Evolutionary conservation across 176 grass and related monocot species (phyloP).

Genomic region (Raddia distichophylla): DNA sequence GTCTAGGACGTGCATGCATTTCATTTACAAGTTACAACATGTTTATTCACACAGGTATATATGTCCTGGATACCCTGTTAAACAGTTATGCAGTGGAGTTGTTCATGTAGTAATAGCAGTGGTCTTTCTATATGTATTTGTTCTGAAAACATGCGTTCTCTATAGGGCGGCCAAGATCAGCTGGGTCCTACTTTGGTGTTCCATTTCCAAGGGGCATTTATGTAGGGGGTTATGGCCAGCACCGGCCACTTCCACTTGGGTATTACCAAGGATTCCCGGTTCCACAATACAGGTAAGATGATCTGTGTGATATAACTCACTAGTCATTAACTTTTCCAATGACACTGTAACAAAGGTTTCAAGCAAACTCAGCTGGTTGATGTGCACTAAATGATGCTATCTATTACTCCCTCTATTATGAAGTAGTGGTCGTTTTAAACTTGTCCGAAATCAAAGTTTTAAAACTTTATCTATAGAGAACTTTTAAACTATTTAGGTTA

Average conservation of each 20-base stretch:
- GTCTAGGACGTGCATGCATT: not conserved
- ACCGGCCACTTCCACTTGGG: conserved; percentile 58
- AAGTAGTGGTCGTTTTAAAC: no score
- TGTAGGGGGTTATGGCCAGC: conserved; percentile 64
- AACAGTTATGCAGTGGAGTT: not conserved
- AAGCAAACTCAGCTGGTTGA: not conserved
- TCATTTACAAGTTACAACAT: not conserved
- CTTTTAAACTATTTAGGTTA: no score
- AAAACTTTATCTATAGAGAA: no score
- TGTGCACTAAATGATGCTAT: not conserved
- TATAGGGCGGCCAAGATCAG: conserved; percentile 81
- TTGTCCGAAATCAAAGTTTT: no score
- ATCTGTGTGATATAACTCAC: conserved; percentile 15
- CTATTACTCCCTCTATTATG: not conserved
- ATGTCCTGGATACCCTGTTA: not conserved
- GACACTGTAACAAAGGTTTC: not conserved
- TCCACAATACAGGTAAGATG: conserved; percentile 70
- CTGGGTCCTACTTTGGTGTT: conserved; percentile 66
- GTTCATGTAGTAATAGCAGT: not conserved
- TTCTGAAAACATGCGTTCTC: conserved; percentile 23
- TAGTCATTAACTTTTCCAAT: not conserved
- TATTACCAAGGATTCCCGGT: conserved; percentile 77
- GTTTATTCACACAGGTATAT: not conserved
- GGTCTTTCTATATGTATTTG: not conserved
- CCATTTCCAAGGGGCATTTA: conserved; percentile 69